phyloP scores from a whole-genome alignment of 768 basidiomycete genomes.

The Lactifluus subvellereus region DNA sequence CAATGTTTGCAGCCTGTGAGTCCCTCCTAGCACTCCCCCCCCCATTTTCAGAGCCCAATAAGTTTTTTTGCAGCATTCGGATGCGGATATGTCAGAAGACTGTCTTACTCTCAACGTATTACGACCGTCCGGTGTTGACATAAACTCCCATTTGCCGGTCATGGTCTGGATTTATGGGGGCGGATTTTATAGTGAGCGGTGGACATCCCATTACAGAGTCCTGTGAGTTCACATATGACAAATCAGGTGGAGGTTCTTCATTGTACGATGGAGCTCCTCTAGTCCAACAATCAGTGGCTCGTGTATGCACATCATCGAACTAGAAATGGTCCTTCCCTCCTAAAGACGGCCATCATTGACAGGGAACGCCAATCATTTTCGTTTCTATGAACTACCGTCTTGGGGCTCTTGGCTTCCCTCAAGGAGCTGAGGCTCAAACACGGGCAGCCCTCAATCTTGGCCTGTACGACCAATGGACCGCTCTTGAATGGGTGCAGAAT shows the following conservation, averaged over 20 bases:
- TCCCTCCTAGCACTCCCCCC: background rate
- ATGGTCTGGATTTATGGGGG: conserved; percentile 44
- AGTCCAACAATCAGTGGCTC: conserved; percentile 15
- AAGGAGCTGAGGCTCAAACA: conserved; percentile 37
- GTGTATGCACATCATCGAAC: conserved; percentile 2
- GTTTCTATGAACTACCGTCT: conserved; percentile 49
- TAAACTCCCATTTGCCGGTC: conserved; percentile 35
- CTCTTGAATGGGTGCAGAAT: conserved; percentile 28
- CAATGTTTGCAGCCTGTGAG: conserved; percentile 28
- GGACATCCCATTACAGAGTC: background rate
- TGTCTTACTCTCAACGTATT: conserved; percentile 46
- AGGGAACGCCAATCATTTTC: conserved; percentile 35
- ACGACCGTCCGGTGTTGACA: conserved; percentile 33
- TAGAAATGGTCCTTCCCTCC: background rate
- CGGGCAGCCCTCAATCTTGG: conserved; percentile 40
- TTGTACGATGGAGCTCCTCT: conserved; percentile 4
- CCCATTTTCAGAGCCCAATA: background rate
- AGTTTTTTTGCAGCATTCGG: background rate
- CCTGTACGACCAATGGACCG: conserved; percentile 39
- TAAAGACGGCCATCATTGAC: background rate
- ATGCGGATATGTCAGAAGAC: conserved; percentile 36
- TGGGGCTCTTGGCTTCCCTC: conserved; percentile 44
- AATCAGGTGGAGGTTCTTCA: conserved; percentile 10
- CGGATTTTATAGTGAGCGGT: conserved; percentile 27
- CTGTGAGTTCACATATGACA: background rate